Evolutionary conservation across 2,329 filamentous ascomycete genomes (phyloP).

Genomic region (Calonectria pseudoturangicola): DNA sequence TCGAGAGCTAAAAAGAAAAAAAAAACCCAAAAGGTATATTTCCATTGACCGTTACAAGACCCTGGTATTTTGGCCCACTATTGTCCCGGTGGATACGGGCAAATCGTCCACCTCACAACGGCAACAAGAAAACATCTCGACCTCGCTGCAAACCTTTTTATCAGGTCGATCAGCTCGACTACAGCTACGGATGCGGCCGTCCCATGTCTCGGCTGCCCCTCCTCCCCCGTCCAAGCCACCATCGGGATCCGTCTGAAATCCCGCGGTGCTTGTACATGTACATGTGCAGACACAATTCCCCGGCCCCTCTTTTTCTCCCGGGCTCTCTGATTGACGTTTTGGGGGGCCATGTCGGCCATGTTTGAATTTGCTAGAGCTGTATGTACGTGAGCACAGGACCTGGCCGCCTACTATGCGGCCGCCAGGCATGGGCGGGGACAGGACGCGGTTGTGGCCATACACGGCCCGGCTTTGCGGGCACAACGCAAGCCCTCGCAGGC

Average conservation of each 20-base stretch:
- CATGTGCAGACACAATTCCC: conserved; percentile 34
- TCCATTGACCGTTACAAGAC: conserved; percentile 42
- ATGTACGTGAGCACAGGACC: conserved; percentile 47
- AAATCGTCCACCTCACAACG: conserved; percentile 36
- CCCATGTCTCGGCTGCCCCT: conserved; percentile 43
- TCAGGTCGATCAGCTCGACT: conserved; percentile 13
- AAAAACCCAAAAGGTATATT: background rate
- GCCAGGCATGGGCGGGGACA: conserved; percentile 39
- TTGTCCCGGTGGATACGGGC: conserved; percentile 38
- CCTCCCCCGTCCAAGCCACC: conserved; percentile 38
- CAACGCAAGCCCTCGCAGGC: conserved; percentile 40
- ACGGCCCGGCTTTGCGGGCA: conserved; percentile 41
- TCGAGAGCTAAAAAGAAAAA: conserved; percentile 23
- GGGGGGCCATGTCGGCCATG: conserved; percentile 29
- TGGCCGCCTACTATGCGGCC: conserved; percentile 53
- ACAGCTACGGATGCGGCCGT: conserved; percentile 31
- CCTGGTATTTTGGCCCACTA: conserved; percentile 40
- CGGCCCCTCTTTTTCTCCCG: conserved; percentile 34
- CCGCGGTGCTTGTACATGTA: conserved; percentile 29
- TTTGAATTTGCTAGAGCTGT: conserved; percentile 33
- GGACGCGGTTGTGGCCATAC: conserved; percentile 44
- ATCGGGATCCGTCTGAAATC: conserved; percentile 37
- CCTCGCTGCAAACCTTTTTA: conserved; percentile 21
- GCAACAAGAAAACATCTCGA: conserved; percentile 21
- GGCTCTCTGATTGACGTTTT: conserved; percentile 30